Base-by-base conservation (phyloP, 441 rosid species). In the Jatropha podagrica region DNA sequence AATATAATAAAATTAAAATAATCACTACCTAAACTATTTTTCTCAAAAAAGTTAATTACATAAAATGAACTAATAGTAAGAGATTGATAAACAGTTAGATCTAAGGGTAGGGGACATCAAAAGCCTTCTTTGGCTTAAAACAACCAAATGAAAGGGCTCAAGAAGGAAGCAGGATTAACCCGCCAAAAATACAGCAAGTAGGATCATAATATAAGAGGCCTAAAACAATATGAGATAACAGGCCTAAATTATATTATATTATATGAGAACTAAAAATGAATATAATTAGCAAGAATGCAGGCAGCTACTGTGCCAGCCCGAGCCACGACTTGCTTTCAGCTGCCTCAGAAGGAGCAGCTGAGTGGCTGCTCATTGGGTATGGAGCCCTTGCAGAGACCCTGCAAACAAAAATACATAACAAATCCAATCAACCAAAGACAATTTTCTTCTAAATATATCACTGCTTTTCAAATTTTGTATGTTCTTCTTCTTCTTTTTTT, bases 341-440 rank as follows among this genome's bases (percentile, higher is more conserved):
- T 41, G 88, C 70, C 82, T 82, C 86, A 37, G 86, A 76, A 23
- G 85, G 72, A 41, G 68, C 20, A 42, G 80, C 62, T 0, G 73
- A 48, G 14, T 81, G 75, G 81, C 81, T 75, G 26, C 13, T 68
- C 42, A 73, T 65, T 70, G 74, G 90, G 83, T 92, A 94, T 13
- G 97, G 98, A 32, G 90, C 88, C 74, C 69, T 90, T 62, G 94
- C 77, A 32, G 81, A 77, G 72, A 94, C 83, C 87, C 97, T 92
- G 91, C 59, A 65, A 7, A 58, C 10, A 46, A 14, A 69, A 42
- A 51, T 51, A 42, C 41, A 61, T 7, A 79, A 58, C 73, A 60
- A 65, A 26, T 42, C 46, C 48, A 65, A 65, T 64, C 18, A 62
- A 54, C 10, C 55, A 27, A 38, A n/a, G 1, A 20, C 61, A 20